A percentile compares a stretch with the other conserved stretches of the same genome.
Conservation (phyloP, 2,329 filamentous ascomycete species). For the Colletotrichum caudatum region DNA sequence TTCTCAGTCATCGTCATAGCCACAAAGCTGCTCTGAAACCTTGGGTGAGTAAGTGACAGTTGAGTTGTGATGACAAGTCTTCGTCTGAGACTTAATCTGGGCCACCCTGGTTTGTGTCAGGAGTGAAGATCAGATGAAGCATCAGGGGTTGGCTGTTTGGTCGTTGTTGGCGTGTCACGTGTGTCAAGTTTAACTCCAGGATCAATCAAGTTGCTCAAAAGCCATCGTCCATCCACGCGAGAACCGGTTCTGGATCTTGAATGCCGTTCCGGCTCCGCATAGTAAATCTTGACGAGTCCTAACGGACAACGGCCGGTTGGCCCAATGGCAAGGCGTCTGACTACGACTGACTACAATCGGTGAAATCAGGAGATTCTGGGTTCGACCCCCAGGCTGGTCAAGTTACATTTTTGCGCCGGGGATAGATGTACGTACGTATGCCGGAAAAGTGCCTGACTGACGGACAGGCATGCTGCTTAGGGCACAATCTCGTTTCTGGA, state of each 20-base stretch:
- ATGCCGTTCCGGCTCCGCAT: background rate
- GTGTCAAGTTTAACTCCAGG: slow-evolving; percentile 2
- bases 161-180: background rate
- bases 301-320: slow-evolving; percentile 44
- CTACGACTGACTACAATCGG: slow-evolving; percentile 48
- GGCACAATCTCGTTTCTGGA: slow-evolving; percentile 16
- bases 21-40: background rate
- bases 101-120: background rate
- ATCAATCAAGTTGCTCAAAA: background rate
- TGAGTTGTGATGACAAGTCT: background rate
- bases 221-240: background rate
- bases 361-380: slow-evolving; percentile 41
- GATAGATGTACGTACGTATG: no score
- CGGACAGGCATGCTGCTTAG: background rate
- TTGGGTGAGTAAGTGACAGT: slow-evolving; percentile 8
- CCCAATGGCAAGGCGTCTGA: slow-evolving; percentile 59
- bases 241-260: background rate
- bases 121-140: slow-evolving; percentile 7
- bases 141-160: background rate
- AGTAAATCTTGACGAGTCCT: background rate
- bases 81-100: background rate
- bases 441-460: background rate
- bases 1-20: background rate
- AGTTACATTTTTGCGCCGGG: background rate
- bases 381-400: slow-evolving; percentile 42